Evolutionary conservation across 441 rosid species (phyloP), one percentile per base, ranked within the genome.

Genomic region (Rhodomyrtus psidioides): DNA sequence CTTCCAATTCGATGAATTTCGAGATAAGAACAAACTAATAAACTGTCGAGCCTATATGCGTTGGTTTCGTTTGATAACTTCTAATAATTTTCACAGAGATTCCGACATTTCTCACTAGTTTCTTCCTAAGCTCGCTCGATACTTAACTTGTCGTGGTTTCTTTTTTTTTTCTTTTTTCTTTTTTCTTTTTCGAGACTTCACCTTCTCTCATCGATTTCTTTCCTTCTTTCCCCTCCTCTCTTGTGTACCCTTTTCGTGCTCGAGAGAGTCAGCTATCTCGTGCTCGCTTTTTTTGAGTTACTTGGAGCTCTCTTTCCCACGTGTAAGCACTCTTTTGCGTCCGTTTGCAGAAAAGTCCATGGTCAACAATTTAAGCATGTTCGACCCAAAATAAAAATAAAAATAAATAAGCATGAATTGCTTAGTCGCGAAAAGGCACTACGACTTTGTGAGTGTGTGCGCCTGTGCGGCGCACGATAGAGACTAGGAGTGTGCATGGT

Each of bases 31-130:
- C 24, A 56, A 56, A 24, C 6, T 24, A 65, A 0, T 65, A 34
- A 4, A 27, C 12, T 2, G 2, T 34, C 14, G 26, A 65, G 3
- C 1, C 26, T 1, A 5, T 12, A 0, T 5, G 14, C 44, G 17
- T 30, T 9, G 46, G 6, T 65, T 34, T 5, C 76, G 10, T 65
- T 2, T 6, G 0, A 65, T 3, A 23, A 19, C 7, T 19, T 34
- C 7, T 34, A 4, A 1, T 19, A 6, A 9, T 30, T 30, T 34
- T 12, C 4, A 3, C 12, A 4, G 12, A 44, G 21, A 17, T 65
- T 34, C 3, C 76, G 5, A 65, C 76, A 65, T 21, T 34, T 30
- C 8, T 19, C 46, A 0, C 30, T 34, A 34, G 14, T 65, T 17
- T 12, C 26, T 34, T 34, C 34, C 76, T 26, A 5, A 34, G 1